Base-by-base conservation (phyloP, 306 rosid species). In the Ceratonia siliqua region DNA sequence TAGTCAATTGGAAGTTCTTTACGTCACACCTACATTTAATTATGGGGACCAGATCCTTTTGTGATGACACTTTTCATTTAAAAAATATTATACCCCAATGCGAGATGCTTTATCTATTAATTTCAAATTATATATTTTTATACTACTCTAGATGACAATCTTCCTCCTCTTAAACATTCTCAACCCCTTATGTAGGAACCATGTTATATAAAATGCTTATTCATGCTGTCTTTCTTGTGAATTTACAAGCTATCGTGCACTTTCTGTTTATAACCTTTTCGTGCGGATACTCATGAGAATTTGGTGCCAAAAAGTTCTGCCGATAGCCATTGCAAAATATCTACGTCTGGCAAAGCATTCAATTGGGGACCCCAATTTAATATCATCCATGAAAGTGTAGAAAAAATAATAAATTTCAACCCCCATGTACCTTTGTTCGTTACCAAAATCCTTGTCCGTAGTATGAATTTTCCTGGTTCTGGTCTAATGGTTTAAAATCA, bases 301-400 rank as follows among this genome's bases (percentile, higher is more conserved):
- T 58, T 67, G 49, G 59, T 20, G 43, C 27, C n/a, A 55, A 42
- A 15, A n/a, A 25, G 4, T 54, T 74, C 68, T 32, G 33, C 50
- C 12, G 36, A 13, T 58, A 68, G 38, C 22, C 32, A 67, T 33
- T 8, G 35, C 46, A 82, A 77, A 77, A 67, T 67, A 82, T 67
- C 50, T 67, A 30, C 33, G 5, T 50, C 36, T 42, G 54, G 46
- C 58, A 43, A 25, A 24, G 56, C 73, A 82, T 73, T 73, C 15
- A 78, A 52, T 38, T 24, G 49, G 68, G 32, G 24, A 58, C 4
- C 5, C 12, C 11, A 46, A 58, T 55, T 56, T 18, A 1, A 6
- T 10, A 39, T 25, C 35, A 42, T 66, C 59, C 49, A 15, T 3
- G 45, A 18, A 22, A 20, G 28, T 13, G 17, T 10, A 12, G 8